Conservation (phyloP, 768 basidiomycete genomes). For the Mycena chlorophos region DNA sequence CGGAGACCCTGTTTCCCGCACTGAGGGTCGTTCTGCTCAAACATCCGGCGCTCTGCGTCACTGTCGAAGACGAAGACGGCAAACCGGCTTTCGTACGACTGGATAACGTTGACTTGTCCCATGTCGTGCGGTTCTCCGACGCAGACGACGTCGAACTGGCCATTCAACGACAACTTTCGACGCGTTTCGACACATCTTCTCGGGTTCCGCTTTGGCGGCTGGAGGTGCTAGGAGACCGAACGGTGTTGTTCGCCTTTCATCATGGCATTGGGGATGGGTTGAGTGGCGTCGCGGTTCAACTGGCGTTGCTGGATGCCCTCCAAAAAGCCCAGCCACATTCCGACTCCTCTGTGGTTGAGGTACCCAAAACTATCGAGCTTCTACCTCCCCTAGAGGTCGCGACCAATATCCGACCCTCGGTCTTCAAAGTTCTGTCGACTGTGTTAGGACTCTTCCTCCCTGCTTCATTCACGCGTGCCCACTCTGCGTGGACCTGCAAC, state of each 20-base stretch:
- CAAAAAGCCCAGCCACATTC: neutral
- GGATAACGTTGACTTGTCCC: neutral
- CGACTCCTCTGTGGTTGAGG: neutral
- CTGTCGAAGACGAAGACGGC: neutral
- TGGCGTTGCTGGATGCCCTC: constrained; percentile 26
- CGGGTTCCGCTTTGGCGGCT: constrained; percentile 33
- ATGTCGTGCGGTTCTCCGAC: neutral
- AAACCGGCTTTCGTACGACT: neutral
- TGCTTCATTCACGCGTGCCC: constrained; percentile 1
- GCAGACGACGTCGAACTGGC: constrained; percentile 1
- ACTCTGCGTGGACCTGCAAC: constrained; percentile 34
- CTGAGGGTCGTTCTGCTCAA: neutral
- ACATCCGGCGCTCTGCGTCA: neutral
- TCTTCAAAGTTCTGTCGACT: neutral
- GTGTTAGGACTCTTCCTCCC: neutral
- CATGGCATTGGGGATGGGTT: constrained; percentile 35
- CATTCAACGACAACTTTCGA: constrained; percentile 8
- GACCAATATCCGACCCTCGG: constrained; percentile 8
- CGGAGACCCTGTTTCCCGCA: neutral
- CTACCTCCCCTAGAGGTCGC: neutral
- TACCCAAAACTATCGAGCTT: neutral
- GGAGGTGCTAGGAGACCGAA: constrained; percentile 26
- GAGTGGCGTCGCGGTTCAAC: constrained; percentile 31
- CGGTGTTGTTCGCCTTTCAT: constrained; percentile 29
- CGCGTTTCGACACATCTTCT: constrained; percentile 8